Evolutionary conservation across 208 protist genomes (phyloP), one percentile per base, ranked within the genome.

Genomic region (Acanthamoeba healyi): DNA sequence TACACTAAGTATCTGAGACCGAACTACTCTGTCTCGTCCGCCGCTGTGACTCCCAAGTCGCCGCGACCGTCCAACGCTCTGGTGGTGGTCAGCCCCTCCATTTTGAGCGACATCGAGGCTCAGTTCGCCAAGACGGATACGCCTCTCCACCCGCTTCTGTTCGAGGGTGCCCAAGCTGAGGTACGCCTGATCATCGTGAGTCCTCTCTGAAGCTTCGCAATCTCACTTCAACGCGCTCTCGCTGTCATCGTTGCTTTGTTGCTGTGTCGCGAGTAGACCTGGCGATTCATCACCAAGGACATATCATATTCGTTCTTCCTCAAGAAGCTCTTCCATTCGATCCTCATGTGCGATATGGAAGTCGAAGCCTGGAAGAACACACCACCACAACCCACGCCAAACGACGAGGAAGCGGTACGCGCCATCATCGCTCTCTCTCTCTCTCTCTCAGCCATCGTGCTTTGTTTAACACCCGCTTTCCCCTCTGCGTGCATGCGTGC

Each of bases 301-400:
- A 40, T 74, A 22, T 74, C 65, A 7, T 74, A 74, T 74, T 74
- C 65, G 65, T 74, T 74, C 65, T 74, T 74, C 65, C 65, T 74
- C n/a, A 74, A 74, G 65, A 74, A 74, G 32, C 65, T 74, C 65
- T 74, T 74, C 65, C 65, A 74, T 32, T 22, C 65, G 65, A 36
- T 74, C 65, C 65, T 74, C 34, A 40, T 32, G n/a, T 74, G 65
- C 65, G 34, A 74, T 32, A 34, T 74, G 65, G 65, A 74, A 40
- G 32, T 74, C 29, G 65, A 74, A n/a, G 65, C 65, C 65, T 74
- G 65, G 65, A 74, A 74, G 65, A 74, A 34, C n/a, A 17, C 65
- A 74, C 65, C 32, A 36, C n/a, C 32, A 7, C n/a, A n/a, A 40
- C 32, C 65, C 22, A 74, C 65, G 14, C 65, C 65, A 9, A 40